Evolutionary conservation across 345 rosid genomes (phyloP), one percentile per base, ranked within the genome.

Genomic region (Garcia nutans): DNA sequence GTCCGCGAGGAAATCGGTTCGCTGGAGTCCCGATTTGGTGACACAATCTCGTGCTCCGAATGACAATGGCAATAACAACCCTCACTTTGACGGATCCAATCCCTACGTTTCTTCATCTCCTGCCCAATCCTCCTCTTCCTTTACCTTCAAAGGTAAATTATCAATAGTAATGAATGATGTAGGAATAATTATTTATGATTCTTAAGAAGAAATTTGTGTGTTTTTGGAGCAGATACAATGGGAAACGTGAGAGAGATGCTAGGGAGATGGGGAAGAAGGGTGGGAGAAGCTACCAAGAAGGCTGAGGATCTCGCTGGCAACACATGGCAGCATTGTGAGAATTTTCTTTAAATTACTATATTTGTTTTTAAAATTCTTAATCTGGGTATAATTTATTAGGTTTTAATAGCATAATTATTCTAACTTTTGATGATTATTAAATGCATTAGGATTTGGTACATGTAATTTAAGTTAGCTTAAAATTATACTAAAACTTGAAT

Each of bases 21-120:
- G 79, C 72, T 90, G 97, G 97, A 90, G 89, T 79, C 89, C 94
- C 73, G 89, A 86, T 44, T 82, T 89, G 89, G 93, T 90, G 5
- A 69, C 85, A n/a, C 88, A 81, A 70, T 81, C 94, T 22, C 87
- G 73, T 20, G 78, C 79, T 59, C 28, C 80, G 6, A 37, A 57
- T 23, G 10, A 3, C 15, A 54, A 56, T 55, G 72, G 65, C 11
- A 55, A 44, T 12, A 45, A 23, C 3, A 69, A 59, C 19, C 76
- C 57, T 56, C 6, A 26, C 22, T 20, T 64, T n/a, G 76, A 59
- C 44, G 81, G 76, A 72, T 87, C 92, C 78, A 85, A 92, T 78
- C 90, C 91, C 33, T 85, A 88, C 74, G 68, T 87, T 42, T 81
- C 82, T 61, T 87, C 80, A 31, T 64, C 85, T 77, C 88, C 85